These are phyloP conservation scores for Boletus coccyginus DNA, from an alignment of 768 basidiomycete genomes.

Conservation along the genomic window DNA sequence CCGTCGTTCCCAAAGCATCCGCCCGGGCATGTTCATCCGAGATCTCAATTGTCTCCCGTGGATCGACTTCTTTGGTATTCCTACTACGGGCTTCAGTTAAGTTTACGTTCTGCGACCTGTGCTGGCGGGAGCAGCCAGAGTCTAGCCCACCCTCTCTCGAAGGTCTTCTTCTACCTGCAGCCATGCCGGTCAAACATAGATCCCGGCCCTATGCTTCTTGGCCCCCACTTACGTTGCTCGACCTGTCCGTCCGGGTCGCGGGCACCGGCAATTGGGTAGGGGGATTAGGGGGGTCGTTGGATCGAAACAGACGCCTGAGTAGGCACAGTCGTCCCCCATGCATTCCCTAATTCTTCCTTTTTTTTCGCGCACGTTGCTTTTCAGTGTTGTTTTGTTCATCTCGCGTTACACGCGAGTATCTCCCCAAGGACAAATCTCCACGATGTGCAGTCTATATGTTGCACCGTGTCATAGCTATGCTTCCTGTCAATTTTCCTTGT, in stretches of 20 bases:
- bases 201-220: too few species aligned
- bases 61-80: conserved; percentile 41
- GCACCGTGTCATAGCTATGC: too few species aligned
- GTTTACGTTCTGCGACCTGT: conserved; percentile 13
- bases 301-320: neutral
- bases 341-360: neutral
- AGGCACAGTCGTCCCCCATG: neutral
- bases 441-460: too few species aligned
- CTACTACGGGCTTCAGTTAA: too few species aligned
- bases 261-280: neutral
- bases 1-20: conserved; percentile 35
- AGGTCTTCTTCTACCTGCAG: conserved; percentile 30
- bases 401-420: too few species aligned
- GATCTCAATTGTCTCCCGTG: conserved; percentile 43
- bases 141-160: conserved; percentile 31
- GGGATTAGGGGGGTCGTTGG: neutral
- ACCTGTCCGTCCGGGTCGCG: neutral
- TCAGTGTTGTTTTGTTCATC: too few species aligned
- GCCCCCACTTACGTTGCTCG: conserved; percentile 28
- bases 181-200: conserved; percentile 12
- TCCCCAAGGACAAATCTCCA: too few species aligned
- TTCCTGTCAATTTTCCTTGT: too few species aligned
- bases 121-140: conserved; percentile 4
- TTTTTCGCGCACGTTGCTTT: neutral
- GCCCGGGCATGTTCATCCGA: conserved; percentile 35